Evolutionary conservation across 768 basidiomycete genomes (phyloP), one percentile per base, ranked within the genome.

Genomic region (Cystobasidium ongulense): DNA sequence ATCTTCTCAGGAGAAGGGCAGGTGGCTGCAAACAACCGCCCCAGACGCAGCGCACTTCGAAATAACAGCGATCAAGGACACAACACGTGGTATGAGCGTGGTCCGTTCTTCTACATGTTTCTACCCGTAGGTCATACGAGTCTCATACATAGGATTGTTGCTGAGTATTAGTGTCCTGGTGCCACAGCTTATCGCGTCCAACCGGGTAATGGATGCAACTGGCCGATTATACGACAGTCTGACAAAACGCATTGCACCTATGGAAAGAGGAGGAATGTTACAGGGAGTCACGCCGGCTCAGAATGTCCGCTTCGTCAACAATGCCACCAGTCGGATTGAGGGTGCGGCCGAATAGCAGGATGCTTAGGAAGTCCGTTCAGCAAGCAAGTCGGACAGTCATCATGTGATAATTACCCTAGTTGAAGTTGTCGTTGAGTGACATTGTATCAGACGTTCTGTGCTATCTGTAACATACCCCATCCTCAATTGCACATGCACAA

Each of bases 81-180:
- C 1, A 15, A 41, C n/a, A 21, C 59, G 5, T 71, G 68, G 68
- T 71, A 71, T 38, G 68, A 71, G 53, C 50, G 68, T 35, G 68
- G 68, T 59, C 53, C 68, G 2, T 59, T 71, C 68, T 71, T 71
- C 35, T 71, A 71, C 68, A 35, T 71, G 36, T 71, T 71, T 53
- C 43, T 71, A 29, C 68, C 68, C 15, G 68, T 71, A 35, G 18
- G 68, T 18, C 8, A 10, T 46, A 18, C 5, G 18, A 57, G 15
- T 23, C 13, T 15, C 33, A 64, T 13, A 35, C 8, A 27, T 18
- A 17, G 17, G 35, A 38, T 36, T 17, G 33, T 13, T 63, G 33
- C 23, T 7, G 17, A 7, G 23, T 25, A 38, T 35, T 63, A 25
- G 35, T 63, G 15, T 18, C 17, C 15, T 27, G 17, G 62, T 27